A percentile compares a stretch with the other conserved stretches of the same genome.
phyloP scores from a whole-genome alignment of 306 rosid species.

The Gleditsia sinensis region DNA sequence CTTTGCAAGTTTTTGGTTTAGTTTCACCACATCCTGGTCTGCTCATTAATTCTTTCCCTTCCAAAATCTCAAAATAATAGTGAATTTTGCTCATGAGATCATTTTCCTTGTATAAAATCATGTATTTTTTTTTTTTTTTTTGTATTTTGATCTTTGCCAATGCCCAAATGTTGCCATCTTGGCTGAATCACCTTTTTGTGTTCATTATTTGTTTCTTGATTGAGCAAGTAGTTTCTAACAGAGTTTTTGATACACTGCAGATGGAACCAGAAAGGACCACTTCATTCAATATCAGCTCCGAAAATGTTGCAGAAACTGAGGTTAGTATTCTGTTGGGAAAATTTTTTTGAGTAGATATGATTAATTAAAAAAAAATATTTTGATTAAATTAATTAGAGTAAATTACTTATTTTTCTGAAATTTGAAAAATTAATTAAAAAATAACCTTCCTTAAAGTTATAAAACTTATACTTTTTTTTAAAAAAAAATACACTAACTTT shows the following conservation, averaged over 20 bases:
- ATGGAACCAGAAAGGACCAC: slow-evolving; percentile 35
- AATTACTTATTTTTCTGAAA: too few relatives aligned
- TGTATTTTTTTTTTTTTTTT: too few relatives aligned
- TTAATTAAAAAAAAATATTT: not conserved
- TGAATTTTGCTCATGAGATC: not conserved
- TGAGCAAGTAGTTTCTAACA: not conserved
- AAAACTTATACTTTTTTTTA: too few relatives aligned
- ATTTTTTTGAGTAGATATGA: not conserved
- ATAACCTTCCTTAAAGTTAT: too few relatives aligned
- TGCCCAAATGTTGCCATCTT: too few relatives aligned
- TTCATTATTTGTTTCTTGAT: not conserved
- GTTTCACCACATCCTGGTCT: not conserved
- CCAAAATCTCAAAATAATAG: not conserved
- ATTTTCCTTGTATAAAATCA: too few relatives aligned
- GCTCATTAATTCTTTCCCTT: not conserved
- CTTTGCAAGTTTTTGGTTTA: not conserved
- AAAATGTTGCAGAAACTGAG: slow-evolving; percentile 24
- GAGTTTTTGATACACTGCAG: slow-evolving; percentile 26
- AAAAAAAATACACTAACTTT: too few relatives aligned
- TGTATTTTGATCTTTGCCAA: too few relatives aligned
- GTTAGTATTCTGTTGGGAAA: slow-evolving; percentile 31
- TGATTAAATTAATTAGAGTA: too few relatives aligned
- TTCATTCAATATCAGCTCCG: not conserved
- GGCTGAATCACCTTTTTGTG: not conserved
- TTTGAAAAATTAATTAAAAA: too few relatives aligned